Evolutionary conservation across 2,329 filamentous ascomycete species (phyloP), one percentile per base, ranked within the genome.

Genomic region (Hypoxylon rubiginosum): DNA sequence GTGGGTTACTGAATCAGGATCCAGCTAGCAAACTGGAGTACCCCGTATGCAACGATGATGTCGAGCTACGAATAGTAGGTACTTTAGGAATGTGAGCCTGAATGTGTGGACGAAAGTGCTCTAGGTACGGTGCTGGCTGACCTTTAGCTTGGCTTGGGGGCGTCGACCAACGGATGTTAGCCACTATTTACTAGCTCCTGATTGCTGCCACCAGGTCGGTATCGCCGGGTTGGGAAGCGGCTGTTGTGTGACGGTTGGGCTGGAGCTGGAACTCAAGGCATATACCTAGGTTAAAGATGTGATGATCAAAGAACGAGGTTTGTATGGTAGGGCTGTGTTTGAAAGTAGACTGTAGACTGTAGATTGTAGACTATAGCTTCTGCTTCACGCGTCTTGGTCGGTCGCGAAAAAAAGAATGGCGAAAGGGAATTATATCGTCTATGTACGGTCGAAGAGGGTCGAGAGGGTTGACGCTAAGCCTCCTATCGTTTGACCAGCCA

Each of bases 31-130:
- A 28, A 10, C 24, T n/a, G 17, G n/a, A 57, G 26, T 43, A 43
- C 24, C 30, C 13, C 30, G 13, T 39, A 46, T 49, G 54, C 43
- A 51, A 39, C 36, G 50, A 50, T 36, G 43, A 57, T 56, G 9
- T 56, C 24, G 52, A 15, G 36, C 19, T 6, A 24, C 9, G 36
- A 28, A 19, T 19, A 28, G 55, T 30, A 15, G 43, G 36, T 43
- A 36, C 53, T 21, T 52, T 50, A 61, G 50, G 55, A 61, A 58
- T 59, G 65, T 45, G 49, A 41, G 63, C n/a, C 50, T 58, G 43
- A 59, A 61, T 59, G 57, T 49, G 46, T 55, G 46, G 39, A 30
- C 48, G 53, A 46, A 17, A 17, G 41, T 63, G 57, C 50, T 53
- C 49, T 32, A 46, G 41, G 53, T 26, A 53, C 49, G 26, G 17